Evolutionary conservation across 1,284 basidiomycete genomes (phyloP).

Genomic region (Trichosporon faecale): DNA sequence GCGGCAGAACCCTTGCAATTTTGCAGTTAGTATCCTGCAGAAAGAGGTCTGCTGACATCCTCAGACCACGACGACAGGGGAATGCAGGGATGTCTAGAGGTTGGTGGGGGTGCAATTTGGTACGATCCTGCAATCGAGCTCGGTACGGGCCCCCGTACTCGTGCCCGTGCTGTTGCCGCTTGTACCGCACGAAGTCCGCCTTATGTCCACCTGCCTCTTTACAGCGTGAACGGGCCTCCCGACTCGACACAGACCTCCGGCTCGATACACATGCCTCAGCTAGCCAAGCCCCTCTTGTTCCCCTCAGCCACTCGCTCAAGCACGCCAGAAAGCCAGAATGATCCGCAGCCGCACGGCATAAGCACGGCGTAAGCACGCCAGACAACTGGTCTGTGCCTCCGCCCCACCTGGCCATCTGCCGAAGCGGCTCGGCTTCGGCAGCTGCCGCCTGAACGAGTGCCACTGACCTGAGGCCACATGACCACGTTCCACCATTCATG

Average conservation of each 20-base stretch:
- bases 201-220: background rate
- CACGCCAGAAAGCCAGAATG: no score
- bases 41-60: background rate
- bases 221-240: background rate
- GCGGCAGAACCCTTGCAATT: background rate
- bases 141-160: background rate
- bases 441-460: background rate
- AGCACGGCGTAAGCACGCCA: no score
- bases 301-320: no score
- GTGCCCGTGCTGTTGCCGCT: background rate
- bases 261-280: background rate
- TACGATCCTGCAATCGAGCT: background rate
- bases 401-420: background rate
- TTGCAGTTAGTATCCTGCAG: background rate
- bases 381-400: background rate
- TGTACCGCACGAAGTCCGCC: background rate
- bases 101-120: background rate
- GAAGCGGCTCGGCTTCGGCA: conserved; percentile 1
- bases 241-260: background rate
- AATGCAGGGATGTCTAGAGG: background rate
- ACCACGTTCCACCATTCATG: background rate
- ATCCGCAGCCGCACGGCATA: no score
- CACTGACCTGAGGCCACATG: background rate
- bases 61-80: background rate
- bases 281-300: no score